A percentile compares a stretch with the other conserved stretches of the same genome.
Conservation (phyloP, 225 moss, liverwort and hornwort genomes). For the Neckera pumila region DNA sequence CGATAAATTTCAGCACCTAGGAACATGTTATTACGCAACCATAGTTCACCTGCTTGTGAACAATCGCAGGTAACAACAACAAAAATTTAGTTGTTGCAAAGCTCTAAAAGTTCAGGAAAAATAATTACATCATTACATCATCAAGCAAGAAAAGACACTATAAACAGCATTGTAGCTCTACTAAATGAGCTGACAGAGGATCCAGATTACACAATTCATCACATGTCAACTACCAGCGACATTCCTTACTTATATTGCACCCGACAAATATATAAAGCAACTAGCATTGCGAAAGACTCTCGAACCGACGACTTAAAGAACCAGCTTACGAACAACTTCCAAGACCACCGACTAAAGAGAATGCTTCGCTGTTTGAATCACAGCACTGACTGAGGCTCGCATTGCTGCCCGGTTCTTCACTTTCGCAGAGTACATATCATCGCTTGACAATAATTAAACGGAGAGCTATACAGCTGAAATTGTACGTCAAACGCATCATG, state of each 20-base stretch:
- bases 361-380: background rate
- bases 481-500: background rate
- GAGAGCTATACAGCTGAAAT: background rate
- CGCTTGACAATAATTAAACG: background rate
- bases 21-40: background rate
- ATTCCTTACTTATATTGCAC: background rate
- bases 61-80: background rate
- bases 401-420: background rate
- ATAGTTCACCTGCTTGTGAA: background rate
- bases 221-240: background rate
- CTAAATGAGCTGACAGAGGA: background rate
- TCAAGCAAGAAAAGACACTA: background rate
- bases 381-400: background rate
- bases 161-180: background rate
- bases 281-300: background rate
- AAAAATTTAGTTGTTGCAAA: background rate
- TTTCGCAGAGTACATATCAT: background rate
- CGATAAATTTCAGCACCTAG: background rate
- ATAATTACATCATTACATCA: too few species aligned
- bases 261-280: background rate
- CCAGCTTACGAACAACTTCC: background rate
- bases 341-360: background rate
- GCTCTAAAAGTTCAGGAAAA: background rate
- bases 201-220: background rate
- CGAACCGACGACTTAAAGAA: background rate